A percentile compares a stretch with the other conserved stretches of the same genome.
Conservation (phyloP, 495 filamentous ascomycete genomes). For the Penicillium paxilli region DNA sequence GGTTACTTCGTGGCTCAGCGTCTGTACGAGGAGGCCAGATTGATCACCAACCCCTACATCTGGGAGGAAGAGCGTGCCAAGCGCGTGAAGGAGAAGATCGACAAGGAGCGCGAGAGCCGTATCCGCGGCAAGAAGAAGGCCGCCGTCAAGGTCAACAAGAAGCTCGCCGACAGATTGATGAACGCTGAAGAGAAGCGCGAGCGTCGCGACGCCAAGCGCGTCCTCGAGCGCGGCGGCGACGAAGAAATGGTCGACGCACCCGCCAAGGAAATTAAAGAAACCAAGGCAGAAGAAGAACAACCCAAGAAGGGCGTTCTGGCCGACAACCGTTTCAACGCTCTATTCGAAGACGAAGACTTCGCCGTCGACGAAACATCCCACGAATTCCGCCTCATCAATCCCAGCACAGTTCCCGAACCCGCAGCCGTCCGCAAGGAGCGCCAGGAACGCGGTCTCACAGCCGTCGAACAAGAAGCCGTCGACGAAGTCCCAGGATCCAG, state of each 20-base stretch:
- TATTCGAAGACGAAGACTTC: constrained; percentile 94
- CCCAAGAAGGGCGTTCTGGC: constrained; percentile 57
- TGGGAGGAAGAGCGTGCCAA: constrained; percentile 89
- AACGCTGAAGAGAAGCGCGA: constrained; percentile 78
- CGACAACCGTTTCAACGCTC: constrained; percentile 79
- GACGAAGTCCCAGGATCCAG: constrained; percentile 48
- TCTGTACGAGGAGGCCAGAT: constrained; percentile 88
- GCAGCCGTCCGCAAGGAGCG: constrained; percentile 8
- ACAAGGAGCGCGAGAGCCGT: constrained; percentile 87
- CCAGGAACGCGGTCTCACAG: constrained; percentile 60
- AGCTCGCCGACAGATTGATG: constrained; percentile 79
- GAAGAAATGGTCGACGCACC: constrained; percentile 43
- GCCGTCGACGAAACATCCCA: constrained; percentile 84
- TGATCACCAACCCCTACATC: constrained; percentile 89
- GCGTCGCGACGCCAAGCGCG: constrained; percentile 59
- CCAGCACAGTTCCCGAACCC: constrained; percentile 61
- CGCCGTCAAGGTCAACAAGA: constrained; percentile 84
- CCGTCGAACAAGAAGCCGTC: constrained; percentile 65
- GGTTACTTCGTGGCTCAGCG: constrained; percentile 94
- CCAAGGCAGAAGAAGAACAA: not conserved
- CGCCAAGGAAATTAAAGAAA: constrained; percentile 28
- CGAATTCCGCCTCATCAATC: constrained; percentile 86
- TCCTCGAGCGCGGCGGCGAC: constrained; percentile 57
- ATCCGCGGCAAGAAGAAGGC: constrained; percentile 93
- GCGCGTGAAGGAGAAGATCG: constrained; percentile 85